Base-by-base conservation (phyloP, 2,329 filamentous ascomycete genomes). In the Macrophomina tecta region DNA sequence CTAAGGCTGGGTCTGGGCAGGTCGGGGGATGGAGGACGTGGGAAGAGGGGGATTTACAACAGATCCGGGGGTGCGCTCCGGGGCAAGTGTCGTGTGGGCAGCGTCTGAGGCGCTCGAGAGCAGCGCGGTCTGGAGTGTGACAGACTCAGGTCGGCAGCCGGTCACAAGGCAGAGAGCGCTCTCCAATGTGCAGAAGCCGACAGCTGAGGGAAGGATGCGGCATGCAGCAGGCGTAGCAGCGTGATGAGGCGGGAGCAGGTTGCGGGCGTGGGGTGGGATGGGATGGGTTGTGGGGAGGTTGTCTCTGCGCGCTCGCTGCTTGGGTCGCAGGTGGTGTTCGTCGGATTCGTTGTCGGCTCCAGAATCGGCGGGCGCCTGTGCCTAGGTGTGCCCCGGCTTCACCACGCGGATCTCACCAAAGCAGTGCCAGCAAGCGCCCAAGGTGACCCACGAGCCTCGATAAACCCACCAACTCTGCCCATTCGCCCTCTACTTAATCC, bases 161-260 rank as follows among this genome's bases (percentile, higher is more conserved):
- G 64, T 66, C 56, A 62, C 64, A 66, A 66, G 64, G 55, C 64
- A 62, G 64, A 62, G 46, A 62, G 64, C 64, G 48, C 55, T 66
- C 48, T 55, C 64, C 55, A 66, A 53, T 34, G 56, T 49, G 42
- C 45, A 45, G 53, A 62, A 52, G 46, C 45, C 45, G 56, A 52
- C 34, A 38, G 38, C 23, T 14, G 45, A n/a, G 34, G 38, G 55
- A 53, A 14, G 55, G 46, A 40, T 40, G 38, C 64, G 55, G 36
- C 64, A 61, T 66, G 55, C 55, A 66, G 64, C 51, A 16, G 62
- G 46, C 48, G 51, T 46, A 62, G 52, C 32, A 48, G 42, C 45
- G 64, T 51, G 62, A 56, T 30, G 62, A 45, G 46, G 61, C 49
- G 46, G 62, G 49, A 45, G n/a, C 38, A 16, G 49, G 12, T 16